Base-by-base conservation (phyloP, 345 rosid genomes). In the Murraya paniculata region DNA sequence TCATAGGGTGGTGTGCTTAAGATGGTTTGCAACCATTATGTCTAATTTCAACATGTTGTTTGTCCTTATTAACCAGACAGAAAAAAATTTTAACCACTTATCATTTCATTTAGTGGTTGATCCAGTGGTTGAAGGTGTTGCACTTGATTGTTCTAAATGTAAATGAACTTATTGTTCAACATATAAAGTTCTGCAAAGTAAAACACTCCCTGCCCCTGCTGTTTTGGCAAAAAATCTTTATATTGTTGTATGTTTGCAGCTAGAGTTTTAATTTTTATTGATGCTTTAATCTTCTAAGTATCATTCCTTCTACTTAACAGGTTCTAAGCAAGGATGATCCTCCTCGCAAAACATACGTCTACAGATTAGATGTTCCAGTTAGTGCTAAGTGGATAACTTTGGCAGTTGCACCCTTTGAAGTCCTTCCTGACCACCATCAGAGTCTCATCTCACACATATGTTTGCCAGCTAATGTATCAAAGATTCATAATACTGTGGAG, bases 301-400 rank as follows among this genome's bases (percentile, higher is more conserved):
- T 21, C 45, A n/a, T 68, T 33, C 62, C 24, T 48, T 71, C 64
- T 39, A 35, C 31, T 59, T 80, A 84, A 73, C 86, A 94, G 98
- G 97, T 94, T 75, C 78, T 96, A 84, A 87, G 97, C 91, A 89
- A 89, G 84, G 97, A 92, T 82, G 92, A 92, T 83, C 97, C 95
- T 83, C 92, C 95, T 68, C 91, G 82, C 30, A 96, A 90, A 84
- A 92, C 97, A 8, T 96, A 84, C 84, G 98, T 92, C 57, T 94
- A 94, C 73, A 93, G 79, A 84, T 85, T 94, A 84, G 91, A 91
- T 83, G 87, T 91, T 86, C 97, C 97, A 65, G 92, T 92, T 64
- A 75, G 91, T 77, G 92, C 98, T 73, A 88, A 83, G 79, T 88
- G 95, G 92, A 95, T 96, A 89, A 88, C 98, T 65, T 84, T 96